Evolutionary conservation across 768 basidiomycete species (phyloP).

Genomic region (Polyporus arcularius): DNA sequence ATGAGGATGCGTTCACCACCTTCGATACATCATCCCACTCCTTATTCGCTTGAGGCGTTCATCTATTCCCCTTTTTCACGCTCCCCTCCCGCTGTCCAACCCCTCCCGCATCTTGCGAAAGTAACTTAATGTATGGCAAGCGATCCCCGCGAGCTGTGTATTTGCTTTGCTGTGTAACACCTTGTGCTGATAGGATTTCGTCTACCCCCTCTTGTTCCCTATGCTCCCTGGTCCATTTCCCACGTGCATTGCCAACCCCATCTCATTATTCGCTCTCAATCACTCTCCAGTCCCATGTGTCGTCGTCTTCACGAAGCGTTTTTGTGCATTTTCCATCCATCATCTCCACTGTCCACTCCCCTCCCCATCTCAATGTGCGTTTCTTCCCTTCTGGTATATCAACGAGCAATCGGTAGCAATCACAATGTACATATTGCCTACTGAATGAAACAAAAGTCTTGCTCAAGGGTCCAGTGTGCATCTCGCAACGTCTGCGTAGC

Average conservation of each 20-base stretch:
- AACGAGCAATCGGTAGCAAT: conserved; percentile 7
- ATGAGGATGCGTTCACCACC: background rate
- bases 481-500: background rate
- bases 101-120: background rate
- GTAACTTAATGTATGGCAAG: background rate
- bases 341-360: background rate
- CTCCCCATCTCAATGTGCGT: background rate
- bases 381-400: background rate
- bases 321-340: background rate
- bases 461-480: background rate
- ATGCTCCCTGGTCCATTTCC: background rate
- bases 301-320: no score
- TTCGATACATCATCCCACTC: conserved; percentile 3
- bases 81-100: background rate
- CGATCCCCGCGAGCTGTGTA: background rate
- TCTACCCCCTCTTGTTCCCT: background rate
- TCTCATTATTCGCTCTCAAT: background rate
- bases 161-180: background rate
- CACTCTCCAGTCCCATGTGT: background rate
- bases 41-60: background rate
- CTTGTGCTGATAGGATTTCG: background rate
- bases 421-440: conserved; percentile 17
- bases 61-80: background rate
- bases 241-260: background rate
- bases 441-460: conserved; percentile 9